Percentiles rank a stretch among this genome's conserved stretches.
phyloP scores from a whole-genome alignment of 1,139 yeast genomes.

The Meyerozyma athensensis region DNA sequence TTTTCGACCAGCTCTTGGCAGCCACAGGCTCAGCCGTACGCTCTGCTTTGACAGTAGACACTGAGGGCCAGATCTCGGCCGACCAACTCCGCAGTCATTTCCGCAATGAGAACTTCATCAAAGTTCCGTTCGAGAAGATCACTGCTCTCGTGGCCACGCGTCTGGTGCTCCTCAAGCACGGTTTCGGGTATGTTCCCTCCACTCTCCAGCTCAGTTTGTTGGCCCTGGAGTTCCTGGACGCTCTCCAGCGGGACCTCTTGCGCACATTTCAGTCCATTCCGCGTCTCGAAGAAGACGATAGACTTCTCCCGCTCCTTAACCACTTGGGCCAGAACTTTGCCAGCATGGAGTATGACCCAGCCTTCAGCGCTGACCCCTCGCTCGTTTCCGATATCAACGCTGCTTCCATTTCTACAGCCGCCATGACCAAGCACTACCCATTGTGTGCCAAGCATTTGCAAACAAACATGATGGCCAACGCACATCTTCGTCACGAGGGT shows the following conservation, averaged over 20 bases:
- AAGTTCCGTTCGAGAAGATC: constrained; percentile 83
- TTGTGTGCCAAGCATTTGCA: constrained; percentile 74
- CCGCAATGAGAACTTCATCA: constrained; percentile 61
- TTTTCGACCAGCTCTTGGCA: constrained; percentile 50
- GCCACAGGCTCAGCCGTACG: constrained; percentile 42
- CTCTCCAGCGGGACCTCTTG: constrained; percentile 49
- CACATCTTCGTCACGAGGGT: constrained; percentile 77
- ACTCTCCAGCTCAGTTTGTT: constrained; percentile 70
- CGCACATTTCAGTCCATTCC: constrained; percentile 77
- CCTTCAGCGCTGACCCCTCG: constrained; percentile 26
- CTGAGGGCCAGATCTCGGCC: constrained; percentile 24
- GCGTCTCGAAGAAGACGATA: constrained; percentile 84
- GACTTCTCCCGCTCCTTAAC: constrained; percentile 76
- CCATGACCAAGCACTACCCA: constrained; percentile 67
- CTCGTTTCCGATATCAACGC: constrained; percentile 56
- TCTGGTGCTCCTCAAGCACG: constrained; percentile 58
- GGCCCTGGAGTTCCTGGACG: constrained; percentile 58
- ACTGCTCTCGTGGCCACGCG: constrained; percentile 69
- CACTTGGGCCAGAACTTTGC: constrained; percentile 75
- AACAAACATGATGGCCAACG: constrained; percentile 50
- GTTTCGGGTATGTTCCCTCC: constrained; percentile 82
- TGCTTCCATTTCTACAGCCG: constrained; percentile 51
- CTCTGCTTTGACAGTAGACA: constrained; percentile 25
- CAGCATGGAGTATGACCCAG: constrained; percentile 46
- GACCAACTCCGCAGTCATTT: constrained; percentile 45